Conservation (phyloP, 2,329 filamentous ascomycete species). For the Trichoderma arundinaceum region DNA sequence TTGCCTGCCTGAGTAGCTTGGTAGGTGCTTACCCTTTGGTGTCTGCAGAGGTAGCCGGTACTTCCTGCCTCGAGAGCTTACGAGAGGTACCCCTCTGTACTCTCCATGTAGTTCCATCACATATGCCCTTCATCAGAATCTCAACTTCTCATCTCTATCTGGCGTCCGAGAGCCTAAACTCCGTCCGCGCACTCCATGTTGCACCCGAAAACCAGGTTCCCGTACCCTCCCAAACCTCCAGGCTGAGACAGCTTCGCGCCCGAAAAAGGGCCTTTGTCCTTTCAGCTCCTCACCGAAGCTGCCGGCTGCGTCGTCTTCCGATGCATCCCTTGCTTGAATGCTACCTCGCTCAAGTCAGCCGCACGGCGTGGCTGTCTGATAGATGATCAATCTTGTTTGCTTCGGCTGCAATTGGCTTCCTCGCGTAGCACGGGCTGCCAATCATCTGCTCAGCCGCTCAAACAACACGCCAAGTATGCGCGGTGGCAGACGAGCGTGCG, state of each 20-base stretch:
- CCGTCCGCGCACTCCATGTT: not conserved
- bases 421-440: not conserved
- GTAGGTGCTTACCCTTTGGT: no score
- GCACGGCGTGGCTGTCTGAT: conserved; percentile 27
- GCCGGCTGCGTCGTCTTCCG: not conserved
- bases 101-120: not conserved
- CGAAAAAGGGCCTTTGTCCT: not conserved
- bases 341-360: conserved; percentile 20
- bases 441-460: conserved; percentile 2
- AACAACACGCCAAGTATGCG: not conserved
- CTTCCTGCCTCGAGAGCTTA: no score
- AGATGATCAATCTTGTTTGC: conserved; percentile 13
- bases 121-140: not conserved
- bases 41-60: no score
- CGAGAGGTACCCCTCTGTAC: no score
- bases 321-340: conserved; percentile 18
- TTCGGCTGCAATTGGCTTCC: not conserved
- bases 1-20: not conserved
- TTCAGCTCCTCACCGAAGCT: conserved; percentile 18
- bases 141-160: conserved; percentile 8
- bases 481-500: not conserved
- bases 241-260: conserved; percentile 5
- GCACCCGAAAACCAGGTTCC: conserved; percentile 2
- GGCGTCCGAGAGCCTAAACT: not conserved
- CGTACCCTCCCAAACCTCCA: conserved; percentile 10